Conservation (phyloP, 176 grass and related monocot genomes). For the Paspalum vaginatum region DNA sequence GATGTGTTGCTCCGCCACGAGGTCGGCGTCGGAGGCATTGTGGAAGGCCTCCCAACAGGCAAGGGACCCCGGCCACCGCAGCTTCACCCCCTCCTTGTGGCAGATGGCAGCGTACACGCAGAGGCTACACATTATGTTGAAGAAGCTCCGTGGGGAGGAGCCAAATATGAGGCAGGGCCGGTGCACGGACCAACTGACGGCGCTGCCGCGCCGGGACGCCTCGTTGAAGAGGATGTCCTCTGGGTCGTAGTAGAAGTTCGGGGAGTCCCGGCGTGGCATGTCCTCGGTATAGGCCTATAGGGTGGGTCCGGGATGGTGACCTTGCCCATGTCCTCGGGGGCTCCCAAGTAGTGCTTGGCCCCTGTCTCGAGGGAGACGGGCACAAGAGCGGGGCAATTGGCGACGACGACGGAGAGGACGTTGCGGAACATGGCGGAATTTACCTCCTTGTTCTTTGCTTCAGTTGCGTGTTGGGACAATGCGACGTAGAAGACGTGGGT, state of each 20-base stretch:
- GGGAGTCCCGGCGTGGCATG: constrained; percentile 32
- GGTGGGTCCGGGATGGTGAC: constrained; percentile 36
- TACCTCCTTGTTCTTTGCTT: constrained; percentile 7
- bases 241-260: constrained; percentile 59
- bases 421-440: constrained; percentile 49
- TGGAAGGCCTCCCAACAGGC: constrained; percentile 57
- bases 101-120: constrained; percentile 83
- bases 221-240: constrained; percentile 56
- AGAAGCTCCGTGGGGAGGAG: constrained; percentile 57
- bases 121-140: constrained; percentile 70
- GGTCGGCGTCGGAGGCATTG: constrained; percentile 62
- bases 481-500: constrained; percentile 68
- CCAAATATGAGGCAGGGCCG: constrained; percentile 64
- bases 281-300: constrained; percentile 48
- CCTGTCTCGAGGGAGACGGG: background rate
- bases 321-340: constrained; percentile 30
- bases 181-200: constrained; percentile 61
- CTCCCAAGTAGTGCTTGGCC: constrained; percentile 57
- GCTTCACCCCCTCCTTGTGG: constrained; percentile 48
- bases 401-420: background rate
- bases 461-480: constrained; percentile 6
- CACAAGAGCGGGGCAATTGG: background rate
- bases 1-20: constrained; percentile 76
- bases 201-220: background rate
- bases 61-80: constrained; percentile 55